Percentiles rank a stretch among this genome's conserved stretches.
Conservation (phyloP, 805 yeast species). For the Ascoidea tarda region DNA sequence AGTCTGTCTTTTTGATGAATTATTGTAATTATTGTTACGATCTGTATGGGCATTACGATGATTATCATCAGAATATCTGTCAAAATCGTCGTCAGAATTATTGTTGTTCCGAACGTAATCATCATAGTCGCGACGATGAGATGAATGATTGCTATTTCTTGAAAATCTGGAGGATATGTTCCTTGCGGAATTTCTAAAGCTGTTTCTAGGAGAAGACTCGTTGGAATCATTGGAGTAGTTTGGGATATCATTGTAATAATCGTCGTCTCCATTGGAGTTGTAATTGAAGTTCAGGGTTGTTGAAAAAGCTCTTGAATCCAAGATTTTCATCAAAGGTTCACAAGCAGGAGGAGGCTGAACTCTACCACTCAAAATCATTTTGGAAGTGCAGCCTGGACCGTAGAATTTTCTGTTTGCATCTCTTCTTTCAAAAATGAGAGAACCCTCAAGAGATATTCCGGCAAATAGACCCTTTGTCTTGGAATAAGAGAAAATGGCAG, state of each 20-base stretch:
- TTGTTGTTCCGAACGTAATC: constrained; percentile 15
- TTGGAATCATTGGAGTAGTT: constrained; percentile 47
- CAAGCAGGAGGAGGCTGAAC: constrained; percentile 90
- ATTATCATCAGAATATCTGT: constrained; percentile 15
- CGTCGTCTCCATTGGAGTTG: constrained; percentile 34
- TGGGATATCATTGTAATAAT: constrained; percentile 65
- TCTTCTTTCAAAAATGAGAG: constrained; percentile 91
- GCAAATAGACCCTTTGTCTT: constrained; percentile 96
- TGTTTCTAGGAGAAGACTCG: constrained; percentile 23
- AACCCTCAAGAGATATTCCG: constrained; percentile 94
- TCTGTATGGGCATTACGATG: constrained; percentile 8
- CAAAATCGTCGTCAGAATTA: constrained; percentile 14
- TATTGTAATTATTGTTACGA: constrained; percentile 6
- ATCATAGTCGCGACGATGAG: constrained; percentile 10
- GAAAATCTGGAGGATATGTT: constrained; percentile 12
- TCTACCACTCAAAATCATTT: constrained; percentile 67
- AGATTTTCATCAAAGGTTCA: constrained; percentile 73
- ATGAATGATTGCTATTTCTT: constrained; percentile 15
- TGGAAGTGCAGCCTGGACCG: constrained; percentile 81
- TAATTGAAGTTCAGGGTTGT: constrained; percentile 24
- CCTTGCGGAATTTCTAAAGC: constrained; percentile 10
- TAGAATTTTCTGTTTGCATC: constrained; percentile 94
- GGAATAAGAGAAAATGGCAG: constrained; percentile 87
- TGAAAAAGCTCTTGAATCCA: constrained; percentile 75
- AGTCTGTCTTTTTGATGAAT: constrained; percentile 7